Base-by-base conservation (phyloP, 352 stramenopile genomes). In the Pythium periplocum region DNA sequence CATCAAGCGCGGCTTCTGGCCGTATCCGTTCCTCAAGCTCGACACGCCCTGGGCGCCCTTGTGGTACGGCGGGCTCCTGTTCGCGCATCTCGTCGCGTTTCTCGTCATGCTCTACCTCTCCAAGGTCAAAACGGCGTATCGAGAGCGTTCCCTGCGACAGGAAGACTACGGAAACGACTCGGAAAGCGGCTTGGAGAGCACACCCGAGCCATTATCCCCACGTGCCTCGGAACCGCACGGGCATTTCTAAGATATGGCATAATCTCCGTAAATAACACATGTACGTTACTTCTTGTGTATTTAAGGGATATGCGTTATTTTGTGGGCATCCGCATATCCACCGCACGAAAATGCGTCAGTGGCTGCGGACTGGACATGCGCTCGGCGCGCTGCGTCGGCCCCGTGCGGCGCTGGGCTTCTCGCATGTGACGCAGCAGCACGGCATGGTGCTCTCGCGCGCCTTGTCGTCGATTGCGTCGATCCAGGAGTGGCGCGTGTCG, bases 21-120 rank as follows among this genome's bases (percentile, higher is more conserved):
- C 80, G 12, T 93, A 93, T 47, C 83, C 83, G 41, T 93, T 93
- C 60, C 55, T 93, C 30, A 55, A 85, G 26, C 43, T 89, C 26
- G 48, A 90, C 46, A 88, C 78, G n/a, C 83, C 78, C 4, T 88
- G 63, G 63, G 78, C 83, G 2, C 80, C 80, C 2, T 48, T 89
- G 31, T 90, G 80, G 83, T 93, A 90, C 53, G 70, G 61, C 4
- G 72, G 76, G 4, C 42, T 88, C 31, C 56, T 91, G 17, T 48
- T 74, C 38, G 74, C 75, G 8, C 75, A 87, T 58, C 45, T 84
- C 26, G 34, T 61, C 10, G 62, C 61, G 2, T 63, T 87, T 10
- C 36, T 68, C 43, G 33, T 75, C 2, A 57, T 86, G 39, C 66
- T 82, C 35, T 36, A 67, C 32, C 36, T 86, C 35, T 88, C 80